These are phyloP conservation scores for Schizosaccharomyces osmophilus DNA, from an alignment of 805 yeast genomes.

Conservation along the genomic window DNA sequence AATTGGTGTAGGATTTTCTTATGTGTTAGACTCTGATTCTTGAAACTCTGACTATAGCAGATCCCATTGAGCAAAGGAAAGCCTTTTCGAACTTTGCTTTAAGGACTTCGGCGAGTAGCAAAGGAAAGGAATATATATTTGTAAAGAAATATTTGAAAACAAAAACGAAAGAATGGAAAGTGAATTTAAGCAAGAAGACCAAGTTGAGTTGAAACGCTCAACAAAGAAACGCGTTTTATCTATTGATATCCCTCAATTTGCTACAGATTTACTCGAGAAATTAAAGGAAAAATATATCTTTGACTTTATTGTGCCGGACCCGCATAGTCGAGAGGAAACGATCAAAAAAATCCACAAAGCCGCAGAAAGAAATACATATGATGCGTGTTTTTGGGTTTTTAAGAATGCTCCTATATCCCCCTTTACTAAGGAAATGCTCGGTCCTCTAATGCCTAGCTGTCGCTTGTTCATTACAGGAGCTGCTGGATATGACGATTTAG, in stretches of 20 bases:
- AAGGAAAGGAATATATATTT: too few species aligned
- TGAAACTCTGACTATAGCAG: too few species aligned
- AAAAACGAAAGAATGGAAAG: too few species aligned
- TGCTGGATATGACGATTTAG: conserved; percentile 35
- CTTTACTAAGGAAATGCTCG: not conserved
- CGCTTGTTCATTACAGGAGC: conserved; percentile 12
- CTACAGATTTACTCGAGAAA: not conserved
- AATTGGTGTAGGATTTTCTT: too few species aligned
- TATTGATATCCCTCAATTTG: not conserved
- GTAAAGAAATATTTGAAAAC: too few species aligned
- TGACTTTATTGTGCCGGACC: not conserved
- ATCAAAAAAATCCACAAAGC: not conserved
- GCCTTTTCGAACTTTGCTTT: too few species aligned
- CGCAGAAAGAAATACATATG: not conserved
- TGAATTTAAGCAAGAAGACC: too few species aligned
- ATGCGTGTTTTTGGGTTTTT: not conserved
- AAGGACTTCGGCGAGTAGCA: too few species aligned
- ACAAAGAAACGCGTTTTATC: not conserved
- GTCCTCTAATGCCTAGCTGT: not conserved
- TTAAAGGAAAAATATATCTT: not conserved
- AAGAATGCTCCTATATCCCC: not conserved
- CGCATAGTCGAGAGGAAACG: not conserved
- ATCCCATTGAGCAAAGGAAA: too few species aligned
- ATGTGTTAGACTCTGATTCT: too few species aligned
- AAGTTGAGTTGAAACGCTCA: not conserved